These are phyloP conservation scores for Russula foetens DNA, from an alignment of 768 basidiomycete species.

Conservation along the genomic window DNA sequence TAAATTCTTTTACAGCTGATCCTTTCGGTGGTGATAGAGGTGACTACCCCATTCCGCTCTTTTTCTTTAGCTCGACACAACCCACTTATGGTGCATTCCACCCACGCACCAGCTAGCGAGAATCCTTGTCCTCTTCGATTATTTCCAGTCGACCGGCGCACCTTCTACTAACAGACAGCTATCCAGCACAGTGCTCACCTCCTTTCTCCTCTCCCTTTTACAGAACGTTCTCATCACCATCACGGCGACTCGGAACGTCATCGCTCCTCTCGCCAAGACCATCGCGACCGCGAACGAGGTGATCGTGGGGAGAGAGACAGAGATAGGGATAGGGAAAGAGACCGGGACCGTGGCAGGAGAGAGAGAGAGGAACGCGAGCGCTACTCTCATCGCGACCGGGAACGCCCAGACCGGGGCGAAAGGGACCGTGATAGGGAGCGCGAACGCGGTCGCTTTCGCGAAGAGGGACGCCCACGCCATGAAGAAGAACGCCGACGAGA, in stretches of 20 bases:
- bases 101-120: constrained; percentile 22
- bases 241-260: constrained; percentile 23
- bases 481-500: constrained; percentile 36
- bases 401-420: constrained; percentile 31
- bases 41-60: constrained; percentile 8
- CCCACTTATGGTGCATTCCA: constrained; percentile 23
- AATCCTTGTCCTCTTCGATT: constrained; percentile 18
- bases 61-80: constrained; percentile 19
- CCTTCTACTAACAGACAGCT: constrained; percentile 12
- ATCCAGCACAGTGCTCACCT: constrained; percentile 18
- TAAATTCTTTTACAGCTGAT: not conserved
- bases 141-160: constrained; percentile 11
- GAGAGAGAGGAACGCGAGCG: constrained; percentile 23
- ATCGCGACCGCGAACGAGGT: constrained; percentile 24
- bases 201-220: constrained; percentile 11
- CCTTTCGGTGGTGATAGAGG: constrained; percentile 13
- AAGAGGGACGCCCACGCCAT: constrained; percentile 22
- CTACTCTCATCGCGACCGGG: constrained; percentile 21
- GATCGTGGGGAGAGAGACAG: constrained; percentile 29
- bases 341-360: constrained; percentile 26
- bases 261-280: constrained; percentile 25
- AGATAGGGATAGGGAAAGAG: constrained; percentile 26
- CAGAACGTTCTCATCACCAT: constrained; percentile 21
- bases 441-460: constrained; percentile 38
- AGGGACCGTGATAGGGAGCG: constrained; percentile 39